Conservation (phyloP, 2,329 filamentous ascomycete species). For the Zasmidium cellare region DNA sequence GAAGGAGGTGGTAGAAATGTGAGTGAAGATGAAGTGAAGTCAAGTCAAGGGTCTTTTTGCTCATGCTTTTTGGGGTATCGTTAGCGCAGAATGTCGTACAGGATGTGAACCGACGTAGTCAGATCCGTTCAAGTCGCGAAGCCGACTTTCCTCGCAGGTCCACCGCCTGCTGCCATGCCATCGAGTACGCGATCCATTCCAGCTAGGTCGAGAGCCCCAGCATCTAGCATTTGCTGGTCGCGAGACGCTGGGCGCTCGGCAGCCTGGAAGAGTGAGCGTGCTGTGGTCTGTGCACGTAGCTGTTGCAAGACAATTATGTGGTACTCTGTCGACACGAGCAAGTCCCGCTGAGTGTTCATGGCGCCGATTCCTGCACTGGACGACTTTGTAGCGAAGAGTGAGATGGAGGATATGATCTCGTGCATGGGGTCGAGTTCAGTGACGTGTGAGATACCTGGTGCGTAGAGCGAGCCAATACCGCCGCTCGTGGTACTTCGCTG, state of each 20-base stretch:
- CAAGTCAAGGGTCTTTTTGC: background rate
- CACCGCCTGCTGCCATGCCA: slow-evolving; percentile 30
- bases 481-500: slow-evolving; percentile 38
- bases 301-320: slow-evolving; percentile 44
- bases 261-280: slow-evolving; percentile 35
- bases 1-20: slow-evolving; percentile 7
- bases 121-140: slow-evolving; percentile 29
- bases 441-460: slow-evolving; percentile 43
- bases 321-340: slow-evolving; percentile 46
- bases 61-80: slow-evolving; percentile 7
- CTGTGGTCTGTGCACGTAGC: slow-evolving; percentile 33
- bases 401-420: slow-evolving; percentile 45
- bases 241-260: slow-evolving; percentile 21
- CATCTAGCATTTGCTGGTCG: slow-evolving; percentile 47
- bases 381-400: slow-evolving; percentile 41
- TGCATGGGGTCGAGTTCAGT: slow-evolving; percentile 43
- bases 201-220: slow-evolving; percentile 48
- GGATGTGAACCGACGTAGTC: background rate
- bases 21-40: slow-evolving; percentile 1
- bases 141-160: slow-evolving; percentile 35
- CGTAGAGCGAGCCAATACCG: slow-evolving; percentile 39
- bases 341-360: slow-evolving; percentile 46
- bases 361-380: slow-evolving; percentile 36
- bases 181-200: slow-evolving; percentile 50
- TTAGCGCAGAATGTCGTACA: slow-evolving; percentile 8